These are phyloP conservation scores for Tubosaeta sp. DNA, from an alignment of 768 basidiomycete species.

Conservation along the genomic window DNA sequence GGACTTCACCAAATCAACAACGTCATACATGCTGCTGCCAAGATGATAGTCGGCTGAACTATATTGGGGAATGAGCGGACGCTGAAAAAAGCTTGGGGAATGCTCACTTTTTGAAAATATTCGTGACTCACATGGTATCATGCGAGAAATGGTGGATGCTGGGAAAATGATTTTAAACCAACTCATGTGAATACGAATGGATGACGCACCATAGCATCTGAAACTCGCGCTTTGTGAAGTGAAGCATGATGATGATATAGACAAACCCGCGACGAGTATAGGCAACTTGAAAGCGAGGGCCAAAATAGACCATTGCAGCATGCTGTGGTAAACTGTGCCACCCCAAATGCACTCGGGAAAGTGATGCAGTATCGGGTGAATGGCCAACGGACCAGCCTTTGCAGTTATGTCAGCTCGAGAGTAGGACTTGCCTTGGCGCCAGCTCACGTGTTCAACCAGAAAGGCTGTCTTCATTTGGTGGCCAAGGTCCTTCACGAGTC, in stretches of 20 bases:
- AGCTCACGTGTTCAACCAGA: constrained; percentile 88
- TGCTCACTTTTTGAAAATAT: constrained; percentile 89
- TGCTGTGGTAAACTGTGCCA: constrained; percentile 62
- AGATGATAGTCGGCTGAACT: constrained; percentile 91
- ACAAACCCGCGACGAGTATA: constrained; percentile 45
- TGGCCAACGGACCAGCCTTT: constrained; percentile 81
- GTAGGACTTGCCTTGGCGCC: background rate
- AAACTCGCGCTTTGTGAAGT: constrained; percentile 88
- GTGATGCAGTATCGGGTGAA: constrained; percentile 83
- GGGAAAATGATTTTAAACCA: background rate
- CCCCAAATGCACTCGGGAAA: constrained; percentile 71
- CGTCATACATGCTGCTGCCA: constrained; percentile 49
- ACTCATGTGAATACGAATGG: background rate
- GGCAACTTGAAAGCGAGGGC: background rate
- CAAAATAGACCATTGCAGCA: constrained; percentile 62
- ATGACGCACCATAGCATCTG: constrained; percentile 83
- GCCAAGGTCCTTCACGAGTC: constrained; percentile 81
- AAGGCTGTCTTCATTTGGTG: constrained; percentile 89
- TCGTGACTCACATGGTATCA: constrained; percentile 83
- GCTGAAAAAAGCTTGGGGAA: background rate
- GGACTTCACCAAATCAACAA: background rate
- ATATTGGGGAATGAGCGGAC: constrained; percentile 3
- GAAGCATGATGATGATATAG: constrained; percentile 72
- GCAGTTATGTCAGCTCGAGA: constrained; percentile 3
- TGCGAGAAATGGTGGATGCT: constrained; percentile 95